Conservation (phyloP, 495 filamentous ascomycete genomes). For the Bacidia gigantensis region DNA sequence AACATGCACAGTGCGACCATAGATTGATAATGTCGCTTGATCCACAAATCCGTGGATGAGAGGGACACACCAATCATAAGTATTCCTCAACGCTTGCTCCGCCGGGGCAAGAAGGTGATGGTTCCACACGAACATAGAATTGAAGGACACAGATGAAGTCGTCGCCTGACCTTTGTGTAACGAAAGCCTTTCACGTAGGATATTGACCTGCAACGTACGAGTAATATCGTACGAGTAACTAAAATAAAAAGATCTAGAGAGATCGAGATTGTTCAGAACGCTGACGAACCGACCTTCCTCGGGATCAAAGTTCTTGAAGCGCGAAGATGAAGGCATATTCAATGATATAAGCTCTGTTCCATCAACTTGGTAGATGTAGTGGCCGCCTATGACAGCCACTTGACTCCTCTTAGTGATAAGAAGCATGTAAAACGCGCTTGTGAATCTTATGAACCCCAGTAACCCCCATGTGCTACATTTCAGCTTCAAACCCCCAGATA, state of each 20-base stretch:
- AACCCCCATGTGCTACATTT: constrained; percentile 88
- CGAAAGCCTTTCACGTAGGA: constrained; percentile 62
- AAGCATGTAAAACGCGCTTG: constrained; percentile 94
- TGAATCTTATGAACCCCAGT: constrained; percentile 89
- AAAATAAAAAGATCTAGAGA: constrained; percentile 89
- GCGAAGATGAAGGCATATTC: constrained; percentile 44
- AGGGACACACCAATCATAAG: constrained; percentile 91
- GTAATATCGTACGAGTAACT: constrained; percentile 98
- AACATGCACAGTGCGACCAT: constrained; percentile 76
- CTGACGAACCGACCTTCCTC: constrained; percentile 82
- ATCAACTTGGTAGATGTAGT: constrained; percentile 91
- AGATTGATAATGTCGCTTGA: constrained; percentile 68
- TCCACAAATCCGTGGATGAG: constrained; percentile 95
- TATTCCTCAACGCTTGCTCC: constrained; percentile 51
- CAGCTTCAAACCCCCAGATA: constrained; percentile 77
- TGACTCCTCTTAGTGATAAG: constrained; percentile 91
- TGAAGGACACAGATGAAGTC: constrained; percentile 51
- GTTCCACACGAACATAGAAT: constrained; percentile 98
- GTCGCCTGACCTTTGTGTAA: constrained; percentile 47
- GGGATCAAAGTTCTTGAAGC: constrained; percentile 65
- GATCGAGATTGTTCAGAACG: constrained; percentile 80
- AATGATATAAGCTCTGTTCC: constrained; percentile 87
- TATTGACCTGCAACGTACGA: constrained; percentile 81
- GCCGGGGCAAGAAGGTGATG: constrained; percentile 74
- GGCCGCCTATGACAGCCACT: constrained; percentile 88